A percentile compares a stretch with the other conserved stretches of the same genome.
Evolutionary conservation across 2,329 filamentous ascomycete genomes (phyloP).

Genomic region (Pseudogymnoascus sp.): DNA sequence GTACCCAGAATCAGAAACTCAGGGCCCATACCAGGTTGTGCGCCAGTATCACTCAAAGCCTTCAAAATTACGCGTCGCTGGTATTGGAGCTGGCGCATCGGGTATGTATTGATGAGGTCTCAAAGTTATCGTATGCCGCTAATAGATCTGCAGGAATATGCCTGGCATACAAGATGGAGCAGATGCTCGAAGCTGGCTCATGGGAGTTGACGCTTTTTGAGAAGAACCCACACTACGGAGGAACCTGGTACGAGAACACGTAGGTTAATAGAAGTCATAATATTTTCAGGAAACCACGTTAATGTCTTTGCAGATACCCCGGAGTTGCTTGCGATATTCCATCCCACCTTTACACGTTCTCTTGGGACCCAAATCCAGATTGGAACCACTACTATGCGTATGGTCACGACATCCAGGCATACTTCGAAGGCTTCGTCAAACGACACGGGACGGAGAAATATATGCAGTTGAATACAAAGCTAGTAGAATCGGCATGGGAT

Average conservation of each 20-base stretch:
- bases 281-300: neutral
- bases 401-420: slow-evolving; percentile 50
- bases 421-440: slow-evolving; percentile 42
- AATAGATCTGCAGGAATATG: slow-evolving; percentile 14
- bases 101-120: neutral
- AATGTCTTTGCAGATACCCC: slow-evolving; percentile 36
- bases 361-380: slow-evolving; percentile 52
- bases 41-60: slow-evolving; percentile 17
- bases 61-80: slow-evolving; percentile 18
- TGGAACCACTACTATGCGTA: slow-evolving; percentile 52
- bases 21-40: neutral
- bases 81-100: slow-evolving; percentile 19
- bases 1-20: neutral
- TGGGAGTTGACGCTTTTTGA: slow-evolving; percentile 40
- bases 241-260: slow-evolving; percentile 51
- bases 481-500: slow-evolving; percentile 42
- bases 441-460: slow-evolving; percentile 44
- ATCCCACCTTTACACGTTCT: slow-evolving; percentile 34
- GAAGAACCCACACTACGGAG: slow-evolving; percentile 41
- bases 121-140: neutral
- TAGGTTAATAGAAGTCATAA: neutral
- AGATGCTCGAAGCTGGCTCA: slow-evolving; percentile 14
- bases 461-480: slow-evolving; percentile 45
- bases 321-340: slow-evolving; percentile 42
- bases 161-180: slow-evolving; percentile 19